Evolutionary conservation across 306 rosid genomes (phyloP).

Genomic region (Fragaria vesca): DNA sequence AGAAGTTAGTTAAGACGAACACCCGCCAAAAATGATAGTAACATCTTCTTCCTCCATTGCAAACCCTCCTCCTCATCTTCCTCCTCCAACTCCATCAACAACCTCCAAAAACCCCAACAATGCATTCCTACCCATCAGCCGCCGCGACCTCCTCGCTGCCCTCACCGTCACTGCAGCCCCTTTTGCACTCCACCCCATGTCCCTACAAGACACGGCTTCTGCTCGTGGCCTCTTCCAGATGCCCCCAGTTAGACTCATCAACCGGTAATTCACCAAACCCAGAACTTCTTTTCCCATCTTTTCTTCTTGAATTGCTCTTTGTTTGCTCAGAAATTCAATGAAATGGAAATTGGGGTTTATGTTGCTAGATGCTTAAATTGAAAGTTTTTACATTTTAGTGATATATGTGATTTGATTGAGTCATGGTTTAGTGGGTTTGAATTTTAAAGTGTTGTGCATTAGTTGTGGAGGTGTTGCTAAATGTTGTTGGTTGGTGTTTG

Average conservation of each 20-base stretch:
- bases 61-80: constrained; percentile 12
- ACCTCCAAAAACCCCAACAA: constrained; percentile 7
- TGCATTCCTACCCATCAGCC: constrained; percentile 24
- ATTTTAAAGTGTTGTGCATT: not conserved
- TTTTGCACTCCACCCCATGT: constrained; percentile 7
- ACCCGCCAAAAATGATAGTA: constrained; percentile 31
- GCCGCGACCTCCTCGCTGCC: constrained; percentile 32
- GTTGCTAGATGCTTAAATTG: not conserved
- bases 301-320: not conserved
- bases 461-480: not conserved
- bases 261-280: constrained; percentile 30
- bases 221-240: constrained; percentile 52
- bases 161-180: constrained; percentile 26
- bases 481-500: constrained; percentile 12
- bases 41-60: constrained; percentile 18
- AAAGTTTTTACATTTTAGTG: not conserved
- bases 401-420: not conserved
- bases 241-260: constrained; percentile 47
- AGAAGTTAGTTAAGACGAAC: not conserved
- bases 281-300: not conserved
- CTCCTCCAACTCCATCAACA: constrained; percentile 12
- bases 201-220: constrained; percentile 15
- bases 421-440: not conserved
- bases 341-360: not conserved
- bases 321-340: not conserved